Evolutionary conservation across 805 yeast genomes (phyloP).

Genomic region (Wickerhamomyces mucosus): DNA sequence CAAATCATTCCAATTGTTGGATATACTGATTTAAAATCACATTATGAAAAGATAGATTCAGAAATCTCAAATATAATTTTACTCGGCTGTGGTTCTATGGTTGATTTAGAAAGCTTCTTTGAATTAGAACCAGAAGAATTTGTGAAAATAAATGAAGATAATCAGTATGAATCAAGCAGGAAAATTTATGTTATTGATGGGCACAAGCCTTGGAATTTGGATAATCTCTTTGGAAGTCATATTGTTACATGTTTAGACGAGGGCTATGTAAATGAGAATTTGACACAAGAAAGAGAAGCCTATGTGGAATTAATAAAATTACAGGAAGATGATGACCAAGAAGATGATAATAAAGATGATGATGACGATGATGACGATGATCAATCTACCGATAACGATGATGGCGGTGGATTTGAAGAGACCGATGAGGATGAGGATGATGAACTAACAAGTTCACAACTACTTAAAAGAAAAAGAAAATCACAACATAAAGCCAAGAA

Average conservation of each 20-base stretch:
- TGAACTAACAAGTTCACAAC: conserved; percentile 19
- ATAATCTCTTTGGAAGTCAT: conserved; percentile 79
- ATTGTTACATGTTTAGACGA: conserved; percentile 80
- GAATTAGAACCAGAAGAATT: conserved; percentile 51
- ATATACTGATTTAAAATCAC: conserved; percentile 62
- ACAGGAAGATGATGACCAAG: conserved; percentile 25
- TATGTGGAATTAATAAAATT: conserved; percentile 41
- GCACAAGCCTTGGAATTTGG: conserved; percentile 94
- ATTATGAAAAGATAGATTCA: conserved; percentile 55
- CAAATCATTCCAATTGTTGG: conserved; percentile 93
- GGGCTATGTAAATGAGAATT: conserved; percentile 56
- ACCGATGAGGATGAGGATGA: conserved; percentile 21
- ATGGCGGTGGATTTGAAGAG: conserved; percentile 14
- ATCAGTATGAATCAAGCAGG: conserved; percentile 32
- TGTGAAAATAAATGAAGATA: conserved; percentile 21
- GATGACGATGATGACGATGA: conserved; percentile 23
- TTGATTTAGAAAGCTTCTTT: conserved; percentile 70
- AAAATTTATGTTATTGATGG: conserved; percentile 81
- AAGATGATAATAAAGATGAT: conserved; percentile 20
- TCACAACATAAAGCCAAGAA: conserved; percentile 29
- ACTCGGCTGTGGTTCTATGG: conserved; percentile 90
- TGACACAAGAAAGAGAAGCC: conserved; percentile 50
- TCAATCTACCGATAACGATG: conserved; percentile 24
- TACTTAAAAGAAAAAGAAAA: conserved; percentile 18
- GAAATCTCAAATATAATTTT: conserved; percentile 71